phyloP scores from a whole-genome alignment of 2,329 filamentous ascomycete genomes.

The Macroventuria anomochaeta region DNA sequence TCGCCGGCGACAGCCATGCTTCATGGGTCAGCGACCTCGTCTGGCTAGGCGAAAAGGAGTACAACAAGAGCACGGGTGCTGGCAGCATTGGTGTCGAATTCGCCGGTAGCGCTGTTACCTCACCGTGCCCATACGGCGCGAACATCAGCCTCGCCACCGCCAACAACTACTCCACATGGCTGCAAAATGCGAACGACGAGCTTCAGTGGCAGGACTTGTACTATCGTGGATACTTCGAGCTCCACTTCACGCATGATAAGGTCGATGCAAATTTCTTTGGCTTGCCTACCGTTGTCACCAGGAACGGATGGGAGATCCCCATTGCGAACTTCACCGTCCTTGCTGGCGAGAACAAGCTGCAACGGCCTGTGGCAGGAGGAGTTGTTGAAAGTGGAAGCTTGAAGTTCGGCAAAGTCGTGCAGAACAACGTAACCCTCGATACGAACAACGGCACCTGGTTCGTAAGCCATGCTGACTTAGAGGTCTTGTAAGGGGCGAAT shows the following conservation, averaged over 20 bases:
- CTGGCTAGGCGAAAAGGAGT: conserved; percentile 53
- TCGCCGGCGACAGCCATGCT: conserved; percentile 73
- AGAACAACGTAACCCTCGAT: conserved; percentile 46
- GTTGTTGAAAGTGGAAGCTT: conserved; percentile 64
- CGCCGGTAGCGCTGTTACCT: conserved; percentile 71
- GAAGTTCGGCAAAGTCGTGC: conserved; percentile 52
- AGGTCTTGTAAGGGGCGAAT: conserved; percentile 28
- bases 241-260: conserved; percentile 60
- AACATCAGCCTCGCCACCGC: conserved; percentile 63
- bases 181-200: conserved; percentile 61
- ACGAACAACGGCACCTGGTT: conserved; percentile 46
- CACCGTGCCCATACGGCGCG: conserved; percentile 64
- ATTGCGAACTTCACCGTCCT: conserved; percentile 74
- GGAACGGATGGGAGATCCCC: conserved; percentile 69
- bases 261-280: conserved; percentile 72
- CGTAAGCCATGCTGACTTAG: conserved; percentile 35
- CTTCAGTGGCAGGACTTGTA: conserved; percentile 77
- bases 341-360: conserved; percentile 65
- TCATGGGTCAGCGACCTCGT: conserved; percentile 62
- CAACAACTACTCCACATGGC: conserved; percentile 50
- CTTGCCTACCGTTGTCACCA: conserved; percentile 63
- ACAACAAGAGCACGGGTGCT: conserved; percentile 49
- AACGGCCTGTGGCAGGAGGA: conserved; percentile 57
- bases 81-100: conserved; percentile 57
- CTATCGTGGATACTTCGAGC: conserved; percentile 75